Conservation (phyloP, 2,329 filamentous ascomycete species). For the Venturia aucupariae region DNA sequence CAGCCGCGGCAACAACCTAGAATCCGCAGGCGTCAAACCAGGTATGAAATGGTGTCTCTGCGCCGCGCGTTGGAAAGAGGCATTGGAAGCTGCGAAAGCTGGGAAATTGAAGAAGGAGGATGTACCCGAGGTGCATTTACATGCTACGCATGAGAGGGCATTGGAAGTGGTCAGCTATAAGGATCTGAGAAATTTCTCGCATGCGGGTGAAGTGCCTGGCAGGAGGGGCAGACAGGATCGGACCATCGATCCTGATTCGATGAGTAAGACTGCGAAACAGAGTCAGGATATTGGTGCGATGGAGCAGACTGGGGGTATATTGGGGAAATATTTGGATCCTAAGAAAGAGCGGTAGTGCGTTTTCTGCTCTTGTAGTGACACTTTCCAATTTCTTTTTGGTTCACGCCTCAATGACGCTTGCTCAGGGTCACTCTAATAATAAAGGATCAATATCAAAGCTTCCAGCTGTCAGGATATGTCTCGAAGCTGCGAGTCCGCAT, state of each 20-base stretch:
- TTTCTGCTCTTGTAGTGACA: neutral
- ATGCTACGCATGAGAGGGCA: neutral
- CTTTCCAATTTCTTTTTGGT: neutral
- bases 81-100: neutral
- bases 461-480: too few species aligned
- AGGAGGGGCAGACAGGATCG: neutral
- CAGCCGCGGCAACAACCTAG: constrained; percentile 6
- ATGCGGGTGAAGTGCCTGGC: neutral
- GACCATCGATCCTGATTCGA: neutral
- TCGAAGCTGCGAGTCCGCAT: too few species aligned
- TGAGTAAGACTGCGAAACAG: neutral
- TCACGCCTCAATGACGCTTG: neutral
- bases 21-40: neutral
- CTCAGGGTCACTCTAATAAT: too few species aligned
- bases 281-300: neutral
- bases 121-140: neutral
- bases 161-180: neutral
- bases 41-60: constrained; percentile 5
- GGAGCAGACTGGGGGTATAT: neutral
- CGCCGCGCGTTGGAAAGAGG: constrained; percentile 5
- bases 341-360: neutral
- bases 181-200: neutral
- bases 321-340: neutral
- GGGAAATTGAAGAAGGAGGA: neutral
- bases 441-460: too few species aligned